Evolutionary conservation across 1,139 yeast species (phyloP).

Genomic region (Saccharomyces hybrid): DNA sequence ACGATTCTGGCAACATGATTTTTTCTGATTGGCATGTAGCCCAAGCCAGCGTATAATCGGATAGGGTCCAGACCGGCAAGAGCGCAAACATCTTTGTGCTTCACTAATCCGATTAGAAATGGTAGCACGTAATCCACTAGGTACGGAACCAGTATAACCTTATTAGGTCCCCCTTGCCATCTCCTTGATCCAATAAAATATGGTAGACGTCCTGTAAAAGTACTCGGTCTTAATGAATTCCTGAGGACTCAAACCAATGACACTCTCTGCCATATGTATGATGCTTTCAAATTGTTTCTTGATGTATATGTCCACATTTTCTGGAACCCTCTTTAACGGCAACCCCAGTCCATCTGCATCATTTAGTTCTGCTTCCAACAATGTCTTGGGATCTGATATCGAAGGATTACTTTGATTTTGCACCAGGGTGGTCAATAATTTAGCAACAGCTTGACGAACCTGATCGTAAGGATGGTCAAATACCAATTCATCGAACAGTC

Average conservation of each 20-base stretch:
- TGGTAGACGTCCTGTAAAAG: slow-evolving; percentile 33
- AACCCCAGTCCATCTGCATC: slow-evolving; percentile 34
- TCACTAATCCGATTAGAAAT: slow-evolving; percentile 56
- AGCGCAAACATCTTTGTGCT: slow-evolving; percentile 75
- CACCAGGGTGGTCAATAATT: slow-evolving; percentile 51
- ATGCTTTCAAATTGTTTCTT: slow-evolving; percentile 38
- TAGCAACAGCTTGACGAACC: slow-evolving; percentile 67
- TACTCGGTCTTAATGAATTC: slow-evolving; percentile 34
- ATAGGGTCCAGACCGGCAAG: slow-evolving; percentile 59
- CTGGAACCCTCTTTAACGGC: slow-evolving; percentile 27
- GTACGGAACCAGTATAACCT: slow-evolving; percentile 36
- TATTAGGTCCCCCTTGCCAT: slow-evolving; percentile 27
- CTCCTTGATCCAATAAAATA: slow-evolving; percentile 28
- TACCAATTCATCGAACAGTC: slow-evolving; percentile 38
- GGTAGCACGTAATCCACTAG: slow-evolving; percentile 52
- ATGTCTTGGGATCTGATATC: slow-evolving; percentile 37
- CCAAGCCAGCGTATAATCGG: slow-evolving; percentile 45
- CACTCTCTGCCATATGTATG: not conserved
- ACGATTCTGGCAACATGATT: slow-evolving; percentile 43
- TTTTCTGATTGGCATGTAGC: slow-evolving; percentile 50
- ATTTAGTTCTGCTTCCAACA: slow-evolving; percentile 36
- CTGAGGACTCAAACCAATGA: slow-evolving; percentile 23
- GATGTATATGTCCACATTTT: slow-evolving; percentile 27
- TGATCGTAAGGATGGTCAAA: slow-evolving; percentile 66
- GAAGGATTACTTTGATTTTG: slow-evolving; percentile 49